These are phyloP conservation scores for Halteria grandinella DNA, from an alignment of 73 alveolate genomes.

Conservation along the genomic window DNA sequence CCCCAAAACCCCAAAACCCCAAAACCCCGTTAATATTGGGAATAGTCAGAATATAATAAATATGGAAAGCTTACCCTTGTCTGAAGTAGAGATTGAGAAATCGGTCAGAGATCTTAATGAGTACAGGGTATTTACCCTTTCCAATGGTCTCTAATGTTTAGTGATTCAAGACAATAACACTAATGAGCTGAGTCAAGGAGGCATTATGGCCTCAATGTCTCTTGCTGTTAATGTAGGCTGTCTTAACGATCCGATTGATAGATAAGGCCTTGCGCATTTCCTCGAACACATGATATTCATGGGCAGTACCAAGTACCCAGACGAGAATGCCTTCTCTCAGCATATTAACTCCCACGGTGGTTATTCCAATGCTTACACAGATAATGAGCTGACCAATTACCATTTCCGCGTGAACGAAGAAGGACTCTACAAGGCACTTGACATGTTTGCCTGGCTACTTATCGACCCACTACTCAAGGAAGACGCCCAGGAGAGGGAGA, in stretches of 20 bases:
- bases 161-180: conserved; percentile 22
- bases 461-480: conserved; percentile 75
- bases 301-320: conserved; percentile 85
- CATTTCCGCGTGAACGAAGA: conserved; percentile 63
- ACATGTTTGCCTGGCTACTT: conserved; percentile 81
- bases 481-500: conserved; percentile 80
- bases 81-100: conserved; percentile 21
- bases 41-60: too few species aligned
- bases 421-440: conserved; percentile 72
- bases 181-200: conserved; percentile 17
- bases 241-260: conserved; percentile 44
- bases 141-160: neutral
- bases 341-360: conserved; percentile 84
- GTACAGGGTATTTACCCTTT: conserved; percentile 6
- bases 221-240: conserved; percentile 50
- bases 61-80: too few species aligned
- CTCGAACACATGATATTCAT: conserved; percentile 94
- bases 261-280: conserved; percentile 94
- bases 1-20: too few species aligned
- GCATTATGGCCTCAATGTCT: conserved; percentile 47
- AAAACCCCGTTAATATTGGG: too few species aligned
- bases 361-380: conserved; percentile 86
- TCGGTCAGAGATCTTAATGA: conserved; percentile 17
- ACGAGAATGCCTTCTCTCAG: conserved; percentile 64
- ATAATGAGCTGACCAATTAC: conserved; percentile 74